Evolutionary conservation across 2,329 filamentous ascomycete species (phyloP).

Genomic region (Colletotrichum filicis): DNA sequence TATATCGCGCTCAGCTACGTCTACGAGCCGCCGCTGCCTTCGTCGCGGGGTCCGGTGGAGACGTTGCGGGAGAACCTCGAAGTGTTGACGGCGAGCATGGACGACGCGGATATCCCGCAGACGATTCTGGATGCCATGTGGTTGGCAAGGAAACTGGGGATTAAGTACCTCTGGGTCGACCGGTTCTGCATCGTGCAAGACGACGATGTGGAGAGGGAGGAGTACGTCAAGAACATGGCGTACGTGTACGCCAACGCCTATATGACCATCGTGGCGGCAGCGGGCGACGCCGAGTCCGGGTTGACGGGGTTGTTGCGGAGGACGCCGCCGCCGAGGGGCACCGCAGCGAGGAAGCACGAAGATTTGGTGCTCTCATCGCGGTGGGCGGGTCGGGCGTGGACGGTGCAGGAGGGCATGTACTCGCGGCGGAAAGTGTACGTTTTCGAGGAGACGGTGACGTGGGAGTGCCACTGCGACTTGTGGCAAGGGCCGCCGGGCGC

Average conservation of each 20-base stretch:
- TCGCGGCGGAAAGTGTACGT: constrained; percentile 55
- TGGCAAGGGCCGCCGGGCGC: constrained; percentile 45
- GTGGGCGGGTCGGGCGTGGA: constrained; percentile 56
- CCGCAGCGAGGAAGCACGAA: constrained; percentile 46
- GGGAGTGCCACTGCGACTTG: constrained; percentile 58
- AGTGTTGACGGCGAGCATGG: constrained; percentile 48
- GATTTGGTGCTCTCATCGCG: constrained; percentile 51
- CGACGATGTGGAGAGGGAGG: constrained; percentile 50
- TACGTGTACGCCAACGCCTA: constrained; percentile 57
- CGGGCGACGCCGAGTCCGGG: constrained; percentile 52
- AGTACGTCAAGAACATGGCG: constrained; percentile 57
- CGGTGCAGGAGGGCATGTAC: constrained; percentile 55
- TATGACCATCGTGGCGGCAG: constrained; percentile 55
- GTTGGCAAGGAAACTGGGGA: constrained; percentile 54
- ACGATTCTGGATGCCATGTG: constrained; percentile 58
- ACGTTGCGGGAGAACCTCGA: constrained; percentile 50
- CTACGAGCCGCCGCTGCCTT: constrained; percentile 46
- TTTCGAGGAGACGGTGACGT: constrained; percentile 54
- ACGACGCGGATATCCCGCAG: constrained; percentile 49
- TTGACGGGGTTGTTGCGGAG: constrained; percentile 39
- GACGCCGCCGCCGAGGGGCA: constrained; percentile 39
- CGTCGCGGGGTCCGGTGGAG: constrained; percentile 39
- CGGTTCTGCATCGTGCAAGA: constrained; percentile 58
- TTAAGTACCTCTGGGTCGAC: constrained; percentile 59
- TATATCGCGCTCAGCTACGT: constrained; percentile 61